Percentiles rank a stretch among this genome's conserved stretches.
Evolutionary conservation across 495 filamentous ascomycete genomes (phyloP).

Genomic region (Xylaria intraflava): DNA sequence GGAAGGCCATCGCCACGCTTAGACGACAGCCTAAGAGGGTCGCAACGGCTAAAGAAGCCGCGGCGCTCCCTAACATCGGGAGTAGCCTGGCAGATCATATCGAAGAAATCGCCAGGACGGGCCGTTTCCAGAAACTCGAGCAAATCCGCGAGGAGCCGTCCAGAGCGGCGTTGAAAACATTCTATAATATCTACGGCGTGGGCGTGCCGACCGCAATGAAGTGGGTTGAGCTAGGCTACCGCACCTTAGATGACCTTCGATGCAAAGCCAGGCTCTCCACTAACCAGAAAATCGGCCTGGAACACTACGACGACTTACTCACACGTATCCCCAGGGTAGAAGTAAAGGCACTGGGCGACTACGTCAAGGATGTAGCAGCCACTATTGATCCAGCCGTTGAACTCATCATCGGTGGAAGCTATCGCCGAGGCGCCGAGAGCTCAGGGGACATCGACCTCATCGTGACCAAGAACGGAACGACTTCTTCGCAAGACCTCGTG

Average conservation of each 20-base stretch:
- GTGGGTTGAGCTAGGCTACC: conserved; percentile 75
- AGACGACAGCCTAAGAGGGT: conserved; percentile 61
- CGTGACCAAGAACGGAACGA: conserved; percentile 63
- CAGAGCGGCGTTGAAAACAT: conserved; percentile 57
- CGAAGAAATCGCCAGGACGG: conserved; percentile 77
- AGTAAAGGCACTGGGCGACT: conserved; percentile 60
- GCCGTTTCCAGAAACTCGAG: conserved; percentile 67
- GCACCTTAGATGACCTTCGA: conserved; percentile 64
- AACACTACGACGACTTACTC: conserved; percentile 76
- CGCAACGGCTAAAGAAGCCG: conserved; percentile 60
- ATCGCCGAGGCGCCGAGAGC: conserved; percentile 66
- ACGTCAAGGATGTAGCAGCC: conserved; percentile 57
- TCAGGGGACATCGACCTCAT: conserved; percentile 85
- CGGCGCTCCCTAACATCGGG: conserved; percentile 64
- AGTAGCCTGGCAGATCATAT: conserved; percentile 76
- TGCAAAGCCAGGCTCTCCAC: conserved; percentile 58
- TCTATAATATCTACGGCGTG: conserved; percentile 75
- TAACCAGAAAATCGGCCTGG: conserved; percentile 73
- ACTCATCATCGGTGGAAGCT: conserved; percentile 75
- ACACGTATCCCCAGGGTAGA: conserved; percentile 76
- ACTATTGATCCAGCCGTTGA: conserved; percentile 53
- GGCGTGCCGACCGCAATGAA: conserved; percentile 62
- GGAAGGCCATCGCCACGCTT: conserved; percentile 69
- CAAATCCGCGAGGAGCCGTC: conserved; percentile 55
- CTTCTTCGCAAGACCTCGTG: conserved; percentile 51